These are phyloP conservation scores for Oidium heveae DNA, from an alignment of 2,329 filamentous ascomycete species.

Conservation along the genomic window DNA sequence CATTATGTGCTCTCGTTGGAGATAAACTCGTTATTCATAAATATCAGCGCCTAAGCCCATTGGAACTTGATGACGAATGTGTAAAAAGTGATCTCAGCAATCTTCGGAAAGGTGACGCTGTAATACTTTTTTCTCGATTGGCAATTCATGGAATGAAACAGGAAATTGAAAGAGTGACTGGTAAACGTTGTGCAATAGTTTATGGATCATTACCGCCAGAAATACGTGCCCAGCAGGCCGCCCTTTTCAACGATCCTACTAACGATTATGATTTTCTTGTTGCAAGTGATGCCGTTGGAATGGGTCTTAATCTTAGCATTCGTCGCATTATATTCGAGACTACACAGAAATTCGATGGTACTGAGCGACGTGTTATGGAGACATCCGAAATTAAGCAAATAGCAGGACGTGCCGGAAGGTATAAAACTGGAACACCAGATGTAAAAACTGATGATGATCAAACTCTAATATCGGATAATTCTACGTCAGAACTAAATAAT, in stretches of 20 bases:
- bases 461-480: not conserved
- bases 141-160: constrained; percentile 58
- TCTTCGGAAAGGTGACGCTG: constrained; percentile 68
- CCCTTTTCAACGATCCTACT: constrained; percentile 78
- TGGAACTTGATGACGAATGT: constrained; percentile 38
- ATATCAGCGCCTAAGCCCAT: constrained; percentile 61
- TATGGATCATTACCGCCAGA: constrained; percentile 85
- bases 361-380: constrained; percentile 28
- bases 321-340: constrained; percentile 76
- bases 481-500: not conserved
- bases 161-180: constrained; percentile 51
- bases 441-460: constrained; percentile 8
- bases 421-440: constrained; percentile 40
- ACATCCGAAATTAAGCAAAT: constrained; percentile 84
- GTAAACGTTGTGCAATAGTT: constrained; percentile 66
- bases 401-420: constrained; percentile 74
- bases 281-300: constrained; percentile 87
- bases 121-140: constrained; percentile 68
- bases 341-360: constrained; percentile 44
- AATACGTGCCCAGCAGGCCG: constrained; percentile 73
- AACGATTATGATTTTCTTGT: constrained; percentile 92
- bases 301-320: constrained; percentile 86
- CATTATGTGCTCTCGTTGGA: constrained; percentile 53
- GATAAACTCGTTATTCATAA: constrained; percentile 61
- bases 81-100: constrained; percentile 36